A percentile compares a stretch with the other conserved stretches of the same genome.
phyloP scores from a whole-genome alignment of 1,284 basidiomycete species.

The Leccinum griseonigrum region DNA sequence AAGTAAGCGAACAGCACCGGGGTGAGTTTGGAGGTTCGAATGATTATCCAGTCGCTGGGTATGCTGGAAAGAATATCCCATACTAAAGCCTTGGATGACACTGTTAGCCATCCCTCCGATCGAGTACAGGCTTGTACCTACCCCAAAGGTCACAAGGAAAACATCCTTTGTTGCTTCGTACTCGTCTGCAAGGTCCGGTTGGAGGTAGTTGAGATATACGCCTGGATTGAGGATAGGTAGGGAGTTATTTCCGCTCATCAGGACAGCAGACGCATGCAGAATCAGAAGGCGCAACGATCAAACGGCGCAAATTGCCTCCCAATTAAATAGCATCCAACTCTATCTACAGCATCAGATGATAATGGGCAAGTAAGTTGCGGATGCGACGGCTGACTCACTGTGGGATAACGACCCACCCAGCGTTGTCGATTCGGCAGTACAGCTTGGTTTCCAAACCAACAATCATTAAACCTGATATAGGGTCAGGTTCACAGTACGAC shows the following conservation, averaged over 20 bases:
- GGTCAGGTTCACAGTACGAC: not conserved
- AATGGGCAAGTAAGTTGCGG: not conserved
- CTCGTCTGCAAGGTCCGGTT: slow-evolving; percentile 16
- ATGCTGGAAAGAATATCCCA: slow-evolving; percentile 30
- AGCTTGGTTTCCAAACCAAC: not conserved
- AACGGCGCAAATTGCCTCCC: not conserved
- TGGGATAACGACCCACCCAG: not conserved
- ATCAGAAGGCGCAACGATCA: not conserved
- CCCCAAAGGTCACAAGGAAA: slow-evolving; percentile 24
- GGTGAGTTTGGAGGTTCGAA: slow-evolving; percentile 14
- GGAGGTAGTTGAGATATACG: slow-evolving; percentile 29
- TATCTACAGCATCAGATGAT: not conserved
- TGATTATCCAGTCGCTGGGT: slow-evolving; percentile 17
- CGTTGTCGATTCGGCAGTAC: not conserved
- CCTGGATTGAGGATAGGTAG: slow-evolving; percentile 20
- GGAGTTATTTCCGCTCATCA: slow-evolving; percentile 11
- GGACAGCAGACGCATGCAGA: not conserved
- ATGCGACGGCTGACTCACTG: not conserved
- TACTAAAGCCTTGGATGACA: slow-evolving; percentile 17
- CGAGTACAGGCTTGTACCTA: not conserved
- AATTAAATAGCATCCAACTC: not conserved
- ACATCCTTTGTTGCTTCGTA: slow-evolving; percentile 25
- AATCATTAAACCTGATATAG: not conserved
- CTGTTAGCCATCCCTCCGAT: slow-evolving; percentile 6
- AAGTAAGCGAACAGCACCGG: slow-evolving; percentile 26